Base-by-base conservation (phyloP, 2,329 filamentous ascomycete species). In the Nannizziopsis arthrosporioides region DNA sequence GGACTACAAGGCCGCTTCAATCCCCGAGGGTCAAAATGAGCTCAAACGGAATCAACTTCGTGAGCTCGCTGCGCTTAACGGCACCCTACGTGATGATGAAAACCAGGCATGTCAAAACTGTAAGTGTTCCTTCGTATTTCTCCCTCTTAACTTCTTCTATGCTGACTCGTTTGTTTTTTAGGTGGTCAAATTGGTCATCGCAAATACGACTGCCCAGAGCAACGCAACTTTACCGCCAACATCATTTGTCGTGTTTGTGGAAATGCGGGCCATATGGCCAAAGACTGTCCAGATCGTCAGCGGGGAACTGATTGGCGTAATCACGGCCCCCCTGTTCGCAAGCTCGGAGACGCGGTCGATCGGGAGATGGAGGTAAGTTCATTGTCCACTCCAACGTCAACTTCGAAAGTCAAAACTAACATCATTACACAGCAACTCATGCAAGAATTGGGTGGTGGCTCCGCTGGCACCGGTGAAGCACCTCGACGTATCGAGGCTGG, bases 101-200 rank as follows among this genome's bases (percentile, higher is more conserved):
- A 98, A 98, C 68, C 92, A 98, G 67, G 92, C 92, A 56, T 98
- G 92, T 71, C 92, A 98, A 73, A 98, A 98, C 74, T 98, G 80
- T 73, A 68, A n/a, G n/a, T 65, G 73, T 67, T 19, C 19, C 17
- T 32, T 36, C 37, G 6, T 35, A 45, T n/a, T 27, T 34, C 18
- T 31, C 37, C 15, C 30, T 52, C 38, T 51, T 18, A 38, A 32
- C 42, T 18, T 15, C 42, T 10, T 34, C 41, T 51, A 45, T 48
- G 54, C 47, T 42, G 34, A 30, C 30, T 17, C 22, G 22, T 32
- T 51, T n/a, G n/a, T n/a, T 41, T 6, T 30, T 36, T 40, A 75
- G 74, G 86, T 69, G 92, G 92, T 59, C 88, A 96, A 76, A 98
- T 98, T 56, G 92, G 92, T 52, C 92, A 98, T 68, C 84, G 92